These are phyloP conservation scores for Pueraria montana DNA, from an alignment of 306 rosid species.

Conservation along the genomic window DNA sequence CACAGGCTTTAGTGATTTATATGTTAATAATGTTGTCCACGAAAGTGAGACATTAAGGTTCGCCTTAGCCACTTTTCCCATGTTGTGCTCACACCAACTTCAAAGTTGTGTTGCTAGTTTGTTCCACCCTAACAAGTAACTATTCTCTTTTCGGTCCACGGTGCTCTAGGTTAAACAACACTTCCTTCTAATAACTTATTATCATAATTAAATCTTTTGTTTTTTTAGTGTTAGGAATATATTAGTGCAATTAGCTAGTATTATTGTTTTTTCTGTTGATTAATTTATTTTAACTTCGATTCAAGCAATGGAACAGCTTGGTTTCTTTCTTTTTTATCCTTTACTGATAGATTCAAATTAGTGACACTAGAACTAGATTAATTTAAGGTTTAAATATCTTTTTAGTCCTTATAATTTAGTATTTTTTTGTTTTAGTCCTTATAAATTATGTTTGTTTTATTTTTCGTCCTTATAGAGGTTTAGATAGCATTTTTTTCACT, in stretches of 20 bases:
- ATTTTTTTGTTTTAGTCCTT: too few species aligned
- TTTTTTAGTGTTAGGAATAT: neutral
- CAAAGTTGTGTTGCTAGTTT: conserved; percentile 2
- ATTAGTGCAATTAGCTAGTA: too few species aligned
- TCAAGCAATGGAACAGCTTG: neutral
- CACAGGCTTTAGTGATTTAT: conserved; percentile 48
- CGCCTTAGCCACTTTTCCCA: conserved; percentile 16
- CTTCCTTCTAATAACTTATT: neutral
- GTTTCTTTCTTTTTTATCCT: neutral
- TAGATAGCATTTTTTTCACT: too few species aligned
- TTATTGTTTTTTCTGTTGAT: neutral
- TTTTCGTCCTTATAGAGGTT: too few species aligned
- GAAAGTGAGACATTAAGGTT: conserved; percentile 46
- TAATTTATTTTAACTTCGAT: too few species aligned
- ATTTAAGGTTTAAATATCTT: too few species aligned
- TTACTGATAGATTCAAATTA: neutral
- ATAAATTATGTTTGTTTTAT: too few species aligned
- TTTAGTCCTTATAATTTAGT: too few species aligned
- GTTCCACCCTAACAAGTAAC: conserved; percentile 6
- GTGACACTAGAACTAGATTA: neutral
- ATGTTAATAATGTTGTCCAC: conserved; percentile 42
- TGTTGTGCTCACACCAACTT: conserved; percentile 18
- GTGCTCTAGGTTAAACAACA: neutral
- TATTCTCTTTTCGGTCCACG: conserved; percentile 20
- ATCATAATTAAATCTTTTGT: neutral